phyloP scores from a whole-genome alignment of 257 asterid genomes.

The Fraxinus americana region DNA sequence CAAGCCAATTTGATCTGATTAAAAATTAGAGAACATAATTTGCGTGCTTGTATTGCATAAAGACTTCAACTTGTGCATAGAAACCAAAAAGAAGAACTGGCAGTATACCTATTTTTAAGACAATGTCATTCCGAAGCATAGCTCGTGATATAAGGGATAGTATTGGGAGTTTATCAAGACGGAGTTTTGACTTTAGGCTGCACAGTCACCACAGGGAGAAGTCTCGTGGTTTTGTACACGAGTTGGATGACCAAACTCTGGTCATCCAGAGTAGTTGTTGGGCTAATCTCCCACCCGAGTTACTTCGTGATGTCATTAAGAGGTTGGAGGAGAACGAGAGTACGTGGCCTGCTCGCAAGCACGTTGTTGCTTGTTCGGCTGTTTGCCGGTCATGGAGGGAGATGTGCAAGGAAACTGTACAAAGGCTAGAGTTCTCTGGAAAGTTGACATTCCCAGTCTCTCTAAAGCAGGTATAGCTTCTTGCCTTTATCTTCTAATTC shows the following conservation, averaged over 20 bases:
- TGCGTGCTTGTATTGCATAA: not conserved
- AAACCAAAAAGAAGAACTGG: not conserved
- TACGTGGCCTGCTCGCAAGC: slow-evolving; percentile 20
- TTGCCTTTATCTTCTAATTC: not conserved
- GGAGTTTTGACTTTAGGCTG: slow-evolving; percentile 45
- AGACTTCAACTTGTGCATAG: not conserved
- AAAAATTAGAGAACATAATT: slow-evolving; percentile 3
- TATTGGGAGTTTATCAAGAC: slow-evolving; percentile 51
- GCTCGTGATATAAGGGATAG: slow-evolving; percentile 24
- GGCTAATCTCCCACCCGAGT: slow-evolving; percentile 37
- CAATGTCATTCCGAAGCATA: slow-evolving; percentile 52
- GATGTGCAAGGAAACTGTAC: slow-evolving; percentile 30
- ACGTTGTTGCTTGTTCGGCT: slow-evolving; percentile 32
- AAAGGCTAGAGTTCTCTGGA: slow-evolving; percentile 37
- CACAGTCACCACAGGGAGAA: slow-evolving; percentile 43
- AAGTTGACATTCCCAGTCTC: slow-evolving; percentile 39
- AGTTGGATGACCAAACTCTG: slow-evolving; percentile 38
- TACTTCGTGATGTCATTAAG: slow-evolving; percentile 35
- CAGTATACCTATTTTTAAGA: slow-evolving; percentile 19
- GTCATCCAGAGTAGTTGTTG: slow-evolving; percentile 48
- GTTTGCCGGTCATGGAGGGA: slow-evolving; percentile 40
- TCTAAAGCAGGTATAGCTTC: slow-evolving; percentile 29
- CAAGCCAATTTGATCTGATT: not conserved
- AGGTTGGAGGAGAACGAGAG: not conserved
- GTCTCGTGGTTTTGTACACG: slow-evolving; percentile 42